Conservation (phyloP, 257 asterid genomes). For the Solanum acaule region DNA sequence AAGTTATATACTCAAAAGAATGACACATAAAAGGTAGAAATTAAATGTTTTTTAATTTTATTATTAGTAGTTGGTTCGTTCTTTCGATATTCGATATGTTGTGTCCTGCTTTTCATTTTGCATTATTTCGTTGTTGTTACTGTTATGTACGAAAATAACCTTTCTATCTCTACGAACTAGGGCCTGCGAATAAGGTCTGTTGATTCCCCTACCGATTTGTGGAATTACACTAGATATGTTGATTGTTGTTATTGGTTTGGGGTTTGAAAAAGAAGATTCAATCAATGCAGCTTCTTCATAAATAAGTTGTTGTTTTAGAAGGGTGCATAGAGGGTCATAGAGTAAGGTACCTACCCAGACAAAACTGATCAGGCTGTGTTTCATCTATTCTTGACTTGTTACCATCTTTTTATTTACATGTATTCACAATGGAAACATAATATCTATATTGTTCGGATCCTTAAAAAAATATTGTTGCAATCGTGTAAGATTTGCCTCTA, state of each 20-base stretch:
- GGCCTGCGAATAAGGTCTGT: background rate
- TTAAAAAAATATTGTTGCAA: background rate
- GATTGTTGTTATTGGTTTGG: no score
- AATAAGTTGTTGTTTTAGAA: background rate
- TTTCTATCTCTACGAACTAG: background rate
- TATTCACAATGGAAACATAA: background rate
- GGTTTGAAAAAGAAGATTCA: background rate
- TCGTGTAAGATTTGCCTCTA: background rate
- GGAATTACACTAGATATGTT: background rate
- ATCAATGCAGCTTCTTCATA: background rate
- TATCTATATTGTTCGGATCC: background rate
- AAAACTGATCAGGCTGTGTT: background rate
- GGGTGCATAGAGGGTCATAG: slow-evolving; percentile 54
- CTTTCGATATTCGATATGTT: background rate
- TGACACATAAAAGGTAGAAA: background rate
- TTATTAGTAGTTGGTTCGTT: background rate
- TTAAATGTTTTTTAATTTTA: background rate
- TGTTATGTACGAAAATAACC: background rate
- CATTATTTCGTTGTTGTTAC: background rate
- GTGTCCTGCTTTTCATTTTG: background rate
- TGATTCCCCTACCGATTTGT: background rate
- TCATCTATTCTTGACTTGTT: background rate
- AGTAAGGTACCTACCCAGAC: slow-evolving; percentile 21
- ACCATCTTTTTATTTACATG: background rate
- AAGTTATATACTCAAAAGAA: background rate